A percentile compares a stretch with the other conserved stretches of the same genome.
These are phyloP conservation scores for Suillus clintonianus DNA, from an alignment of 768 basidiomycete species.

Conservation along the genomic window DNA sequence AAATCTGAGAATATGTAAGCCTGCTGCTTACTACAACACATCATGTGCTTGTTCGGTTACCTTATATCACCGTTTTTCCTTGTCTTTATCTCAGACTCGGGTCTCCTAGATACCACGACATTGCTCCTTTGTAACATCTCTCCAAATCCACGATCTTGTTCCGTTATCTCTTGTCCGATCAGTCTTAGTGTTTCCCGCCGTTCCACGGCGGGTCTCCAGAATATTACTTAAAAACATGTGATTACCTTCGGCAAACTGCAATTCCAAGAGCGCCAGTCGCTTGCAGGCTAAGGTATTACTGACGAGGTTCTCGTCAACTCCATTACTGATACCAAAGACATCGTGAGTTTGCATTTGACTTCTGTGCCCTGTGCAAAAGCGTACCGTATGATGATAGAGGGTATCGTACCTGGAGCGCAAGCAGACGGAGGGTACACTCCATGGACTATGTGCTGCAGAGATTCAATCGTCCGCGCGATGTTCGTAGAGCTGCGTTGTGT, in stretches of 20 bases:
- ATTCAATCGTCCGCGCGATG: conserved; percentile 76
- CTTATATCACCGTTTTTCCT: too few relatives aligned
- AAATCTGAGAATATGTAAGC: background rate
- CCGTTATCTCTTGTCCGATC: too few relatives aligned
- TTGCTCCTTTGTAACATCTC: too few relatives aligned
- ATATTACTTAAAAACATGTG: background rate
- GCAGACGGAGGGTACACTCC: conserved; percentile 67
- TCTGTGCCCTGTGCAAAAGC: conserved; percentile 1
- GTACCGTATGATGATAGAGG: conserved; percentile 60
- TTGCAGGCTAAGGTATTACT: conserved; percentile 72
- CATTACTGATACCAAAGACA: conserved; percentile 47
- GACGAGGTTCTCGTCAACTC: conserved; percentile 68
- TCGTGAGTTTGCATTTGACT: background rate
- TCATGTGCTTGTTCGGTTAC: too few relatives aligned
- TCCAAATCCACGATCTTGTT: too few relatives aligned
- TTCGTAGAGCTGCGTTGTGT: conserved; percentile 60
- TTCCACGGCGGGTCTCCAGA: background rate
- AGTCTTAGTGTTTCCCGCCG: too few relatives aligned
- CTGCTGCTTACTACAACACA: too few relatives aligned
- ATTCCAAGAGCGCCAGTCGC: conserved; percentile 59
- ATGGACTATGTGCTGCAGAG: conserved; percentile 70
- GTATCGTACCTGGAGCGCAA: conserved; percentile 45
- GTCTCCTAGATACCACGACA: too few relatives aligned
- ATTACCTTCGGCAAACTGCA: conserved; percentile 65
- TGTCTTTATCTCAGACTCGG: too few relatives aligned